phyloP scores from a whole-genome alignment of 164 flowering plant genomes.

The Vitis rupestris region DNA sequence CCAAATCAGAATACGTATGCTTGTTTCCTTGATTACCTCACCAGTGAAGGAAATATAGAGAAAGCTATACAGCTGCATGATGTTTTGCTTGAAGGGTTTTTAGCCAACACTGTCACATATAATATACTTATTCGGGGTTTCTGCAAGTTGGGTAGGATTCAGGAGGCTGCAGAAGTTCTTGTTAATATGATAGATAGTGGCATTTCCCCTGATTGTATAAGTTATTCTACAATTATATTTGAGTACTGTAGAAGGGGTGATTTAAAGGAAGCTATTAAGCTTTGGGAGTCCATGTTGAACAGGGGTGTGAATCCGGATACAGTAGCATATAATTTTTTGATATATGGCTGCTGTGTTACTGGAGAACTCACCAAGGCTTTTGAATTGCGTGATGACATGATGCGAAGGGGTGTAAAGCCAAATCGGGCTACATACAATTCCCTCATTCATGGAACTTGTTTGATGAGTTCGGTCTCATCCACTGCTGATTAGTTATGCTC shows the following conservation, averaged over 20 bases:
- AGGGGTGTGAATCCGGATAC: conserved; percentile 67
- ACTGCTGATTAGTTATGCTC: not conserved
- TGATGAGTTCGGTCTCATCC: conserved; percentile 4
- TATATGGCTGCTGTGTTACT: conserved; percentile 61
- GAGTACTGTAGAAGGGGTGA: conserved; percentile 60
- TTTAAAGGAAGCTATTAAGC: conserved; percentile 48
- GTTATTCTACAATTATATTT: conserved; percentile 74
- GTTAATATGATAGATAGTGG: conserved; percentile 54
- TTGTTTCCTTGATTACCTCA: conserved; percentile 68
- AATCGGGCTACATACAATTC: conserved; percentile 34
- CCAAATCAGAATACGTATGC: conserved; percentile 81
- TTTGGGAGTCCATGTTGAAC: conserved; percentile 73
- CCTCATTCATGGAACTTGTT: conserved; percentile 36
- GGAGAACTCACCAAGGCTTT: conserved; percentile 60
- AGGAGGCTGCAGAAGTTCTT: conserved; percentile 54
- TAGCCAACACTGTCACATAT: conserved; percentile 73
- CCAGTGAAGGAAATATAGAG: conserved; percentile 62
- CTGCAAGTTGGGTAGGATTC: conserved; percentile 60
- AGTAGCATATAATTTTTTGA: conserved; percentile 70
- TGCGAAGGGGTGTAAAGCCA: conserved; percentile 45
- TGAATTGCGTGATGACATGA: conserved; percentile 68
- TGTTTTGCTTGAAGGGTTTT: conserved; percentile 47
- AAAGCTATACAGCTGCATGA: conserved; percentile 63
- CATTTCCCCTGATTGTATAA: conserved; percentile 72
- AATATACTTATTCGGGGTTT: conserved; percentile 80